Evolutionary conservation across 208 protist genomes (phyloP).

Genomic region (Lotmaria passim): DNA sequence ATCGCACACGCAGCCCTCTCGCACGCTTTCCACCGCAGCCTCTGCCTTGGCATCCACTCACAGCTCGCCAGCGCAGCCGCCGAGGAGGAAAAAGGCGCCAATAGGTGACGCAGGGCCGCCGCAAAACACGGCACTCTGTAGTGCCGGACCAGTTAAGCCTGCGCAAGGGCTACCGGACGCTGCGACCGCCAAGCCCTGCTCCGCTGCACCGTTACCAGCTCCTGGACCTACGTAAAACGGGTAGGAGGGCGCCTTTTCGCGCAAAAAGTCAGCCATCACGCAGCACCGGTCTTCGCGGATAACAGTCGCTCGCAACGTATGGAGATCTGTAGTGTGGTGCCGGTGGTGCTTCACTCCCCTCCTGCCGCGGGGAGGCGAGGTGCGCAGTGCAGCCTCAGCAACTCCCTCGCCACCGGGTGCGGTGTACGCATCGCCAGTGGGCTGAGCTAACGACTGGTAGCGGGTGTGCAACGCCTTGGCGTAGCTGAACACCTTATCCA

Average conservation of each 20-base stretch:
- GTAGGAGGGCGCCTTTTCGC: conserved; percentile 38
- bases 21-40: not conserved
- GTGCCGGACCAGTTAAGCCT: not conserved
- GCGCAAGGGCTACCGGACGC: not conserved
- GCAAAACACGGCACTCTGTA: conserved; percentile 32
- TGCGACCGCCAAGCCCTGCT: not conserved
- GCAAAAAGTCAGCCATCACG: conserved; percentile 40
- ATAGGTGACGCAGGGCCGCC: conserved; percentile 20
- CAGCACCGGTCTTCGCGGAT: conserved; percentile 32
- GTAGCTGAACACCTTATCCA: conserved; percentile 55
- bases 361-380: not conserved
- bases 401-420: not conserved
- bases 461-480: conserved; percentile 51
- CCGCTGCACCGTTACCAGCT: not conserved
- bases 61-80: conserved; percentile 15
- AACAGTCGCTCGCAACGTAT: not conserved
- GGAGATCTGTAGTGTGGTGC: not conserved
- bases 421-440: not conserved
- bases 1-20: not conserved
- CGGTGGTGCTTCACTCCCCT: not conserved
- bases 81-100: conserved; percentile 45
- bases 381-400: not conserved
- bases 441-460: conserved; percentile 10
- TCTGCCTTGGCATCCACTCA: not conserved
- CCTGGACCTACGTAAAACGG: conserved; percentile 34